Base-by-base conservation (phyloP, 768 basidiomycete species). In the Agaricus sinodeliciosus region DNA sequence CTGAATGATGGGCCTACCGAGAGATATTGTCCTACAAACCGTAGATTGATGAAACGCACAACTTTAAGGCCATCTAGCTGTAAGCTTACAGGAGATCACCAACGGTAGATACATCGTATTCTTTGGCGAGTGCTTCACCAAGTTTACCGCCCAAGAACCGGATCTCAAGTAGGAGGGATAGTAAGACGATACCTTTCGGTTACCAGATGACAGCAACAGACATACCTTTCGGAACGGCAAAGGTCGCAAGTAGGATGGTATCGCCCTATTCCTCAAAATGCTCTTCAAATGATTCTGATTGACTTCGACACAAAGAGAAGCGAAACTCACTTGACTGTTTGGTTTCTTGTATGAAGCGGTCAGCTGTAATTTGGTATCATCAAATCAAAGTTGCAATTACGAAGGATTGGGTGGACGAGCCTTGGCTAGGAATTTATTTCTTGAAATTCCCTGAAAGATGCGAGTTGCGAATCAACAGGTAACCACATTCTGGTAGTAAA, bases 401-500 rank as follows among this genome's bases (percentile, higher is more conserved):
- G 22, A 42, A 39, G n/a, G 31, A 31, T 8, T 7, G 35, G 22
- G 42, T 36, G 37, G 35, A 34, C 26, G 28, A 43, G 90, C 92
- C 79, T 99, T 99, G 0, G 96, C 90, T 22, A 98, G 75, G 60
- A 94, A 94, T 66, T 97, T 96, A 63, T 95, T 97, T 62, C 92
- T 77, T 12, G 91, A 82, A 52, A 97, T 84, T 1, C 94, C 94
- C 91, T 94, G 31, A 3, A 12, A 37, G 34, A 9, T 28, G 22
- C 36, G 40, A 37, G 39, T 42, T 27, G 44, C 9, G 43, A 25
- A 22, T 27, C n/a, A 6, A n/a, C n/a, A 4, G 2, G 7, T 13
- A 11, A 3, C 28, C 26, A 27, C 44, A 11, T 16, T 31, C 7
- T 2, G 8, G 13, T 51, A 27, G 28, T 41, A 44, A 9, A 70